Conservation (phyloP, 2,329 filamentous ascomycete genomes). For the Pseudogymnoascus sp. region DNA sequence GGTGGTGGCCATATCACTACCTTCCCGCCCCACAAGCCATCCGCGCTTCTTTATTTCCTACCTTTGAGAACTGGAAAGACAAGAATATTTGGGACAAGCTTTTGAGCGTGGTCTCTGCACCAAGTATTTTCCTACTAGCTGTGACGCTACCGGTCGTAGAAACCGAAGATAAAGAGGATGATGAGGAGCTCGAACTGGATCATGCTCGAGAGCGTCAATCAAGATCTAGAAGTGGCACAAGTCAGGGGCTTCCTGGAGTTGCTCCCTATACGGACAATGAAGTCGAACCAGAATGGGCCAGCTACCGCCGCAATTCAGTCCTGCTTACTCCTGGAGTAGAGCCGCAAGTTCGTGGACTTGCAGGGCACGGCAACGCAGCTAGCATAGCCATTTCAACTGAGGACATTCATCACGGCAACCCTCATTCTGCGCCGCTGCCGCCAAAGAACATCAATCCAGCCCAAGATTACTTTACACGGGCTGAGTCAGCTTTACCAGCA, state of each 20-base stretch:
- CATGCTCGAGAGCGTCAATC: not conserved
- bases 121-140: constrained; percentile 82
- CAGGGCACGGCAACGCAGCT: constrained; percentile 29
- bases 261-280: not conserved
- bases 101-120: constrained; percentile 73
- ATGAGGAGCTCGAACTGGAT: constrained; percentile 23
- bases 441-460: constrained; percentile 13
- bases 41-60: constrained; percentile 73
- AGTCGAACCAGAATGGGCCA: not conserved
- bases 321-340: not conserved
- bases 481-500: constrained; percentile 9
- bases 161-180: constrained; percentile 45
- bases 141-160: constrained; percentile 90
- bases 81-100: constrained; percentile 82
- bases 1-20: constrained; percentile 74
- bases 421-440: constrained; percentile 15
- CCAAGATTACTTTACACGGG: not conserved
- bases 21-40: constrained; percentile 67
- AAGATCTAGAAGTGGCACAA: not conserved
- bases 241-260: not conserved
- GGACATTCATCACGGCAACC: constrained; percentile 20
- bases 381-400: constrained; percentile 26
- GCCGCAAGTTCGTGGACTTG: constrained; percentile 16
- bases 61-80: constrained; percentile 68
- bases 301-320: constrained; percentile 5